phyloP scores from a whole-genome alignment of 805 yeast genomes.

The Barnettozyma pratensis region DNA sequence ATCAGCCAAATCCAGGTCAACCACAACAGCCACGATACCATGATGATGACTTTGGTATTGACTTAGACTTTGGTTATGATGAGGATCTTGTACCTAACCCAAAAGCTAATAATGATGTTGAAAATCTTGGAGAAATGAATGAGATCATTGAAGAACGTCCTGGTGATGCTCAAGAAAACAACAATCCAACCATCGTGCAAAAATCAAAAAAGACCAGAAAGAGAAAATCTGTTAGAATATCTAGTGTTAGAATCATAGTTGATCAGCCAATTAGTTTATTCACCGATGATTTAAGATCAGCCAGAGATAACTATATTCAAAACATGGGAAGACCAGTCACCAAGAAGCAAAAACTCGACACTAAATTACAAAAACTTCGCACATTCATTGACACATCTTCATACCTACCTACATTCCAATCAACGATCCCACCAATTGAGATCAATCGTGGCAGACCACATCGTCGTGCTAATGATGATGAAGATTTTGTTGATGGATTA shows the following conservation, averaged over 20 bases:
- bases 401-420: slow-evolving; percentile 1
- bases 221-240: background rate
- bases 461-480: slow-evolving; percentile 9
- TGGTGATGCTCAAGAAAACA: background rate
- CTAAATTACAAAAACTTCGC: background rate
- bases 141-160: slow-evolving; percentile 9
- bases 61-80: slow-evolving; percentile 7
- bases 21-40: background rate
- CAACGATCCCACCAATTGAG: background rate
- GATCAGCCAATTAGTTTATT: slow-evolving; percentile 17
- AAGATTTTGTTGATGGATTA: slow-evolving; percentile 23
- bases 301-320: slow-evolving; percentile 21
- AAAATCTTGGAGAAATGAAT: slow-evolving; percentile 12
- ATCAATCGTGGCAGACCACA: slow-evolving; percentile 11
- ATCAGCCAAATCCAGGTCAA: background rate
- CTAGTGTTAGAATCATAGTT: slow-evolving; percentile 2
- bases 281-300: slow-evolving; percentile 20
- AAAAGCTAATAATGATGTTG: slow-evolving; percentile 3
- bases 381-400: background rate
- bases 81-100: slow-evolving; percentile 1
- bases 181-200: no score
- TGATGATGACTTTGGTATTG: slow-evolving; percentile 6
- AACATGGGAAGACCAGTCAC: slow-evolving; percentile 10
- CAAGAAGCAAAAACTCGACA: slow-evolving; percentile 1
- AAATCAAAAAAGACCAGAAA: background rate